Base-by-base conservation (phyloP, 2,329 filamentous ascomycete species). In the Penicillium sp. region DNA sequence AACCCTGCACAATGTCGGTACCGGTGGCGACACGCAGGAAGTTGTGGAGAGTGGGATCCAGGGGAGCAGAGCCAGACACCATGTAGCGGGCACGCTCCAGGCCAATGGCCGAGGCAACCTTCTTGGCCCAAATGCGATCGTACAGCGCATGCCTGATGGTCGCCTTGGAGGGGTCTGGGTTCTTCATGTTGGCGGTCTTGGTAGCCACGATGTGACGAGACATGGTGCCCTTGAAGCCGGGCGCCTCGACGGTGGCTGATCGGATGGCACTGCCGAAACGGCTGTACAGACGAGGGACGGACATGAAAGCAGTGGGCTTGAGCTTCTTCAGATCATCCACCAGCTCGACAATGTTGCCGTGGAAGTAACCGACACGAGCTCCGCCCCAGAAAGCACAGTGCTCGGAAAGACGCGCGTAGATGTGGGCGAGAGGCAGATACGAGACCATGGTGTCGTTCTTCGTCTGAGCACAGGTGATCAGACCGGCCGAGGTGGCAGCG, bases 361-460 rank as follows among this genome's bases (percentile, higher is more conserved):
- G 88, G 79, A 96, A 98, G 70, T 91, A 98, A 9, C 91, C 93
- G 59, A 96, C 83, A 7, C 81, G 74, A 32, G 81, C 81, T 46
- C 89, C 90, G 45, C 81, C 77, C 61, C 85, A 81, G 12, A 96
- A 75, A 11, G 82, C 80, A 3, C 77, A 75, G 66, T 94, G 86
- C 66, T 98, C 93, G 36, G 84, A 76, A 57, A 96, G 77, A 47
- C 93, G 85, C 55, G 90, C 87, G 68, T 88, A 96, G 61, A 98
- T 97, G 66, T 98, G 93, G 8, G 93, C 93, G 35, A 96, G 74
- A 0, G 93, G 93, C 44, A 98, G 79, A 70, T 97, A 98, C 1
- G 91, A 97, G 49, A 88, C 80, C 57, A 85, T 76, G 3, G 84
- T 73, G 57, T 93, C 86, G 47, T 81, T 75, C 9, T 75, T 73